Base-by-base conservation (phyloP, 202 grass and related monocot species). In the Panicum hallii region DNA sequence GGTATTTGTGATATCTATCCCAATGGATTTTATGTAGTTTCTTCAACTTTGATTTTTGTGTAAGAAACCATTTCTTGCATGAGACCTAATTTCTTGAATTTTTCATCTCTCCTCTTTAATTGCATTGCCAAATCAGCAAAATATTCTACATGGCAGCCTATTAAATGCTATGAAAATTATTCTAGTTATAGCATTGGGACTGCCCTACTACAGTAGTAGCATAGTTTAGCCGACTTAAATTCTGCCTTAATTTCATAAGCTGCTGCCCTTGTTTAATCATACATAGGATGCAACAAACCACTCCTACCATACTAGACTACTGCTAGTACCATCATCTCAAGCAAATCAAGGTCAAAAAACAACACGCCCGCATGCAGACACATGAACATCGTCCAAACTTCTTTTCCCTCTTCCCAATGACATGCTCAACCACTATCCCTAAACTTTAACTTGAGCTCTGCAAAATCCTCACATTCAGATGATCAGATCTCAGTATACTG, bases 281-380 rank as follows among this genome's bases (percentile, higher is more conserved):
- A 28, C 14, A 50, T 48, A 83, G 20, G 11, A 53, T 23, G 46
- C 46, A 67, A 48, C 50, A 49, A 72, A 79, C 26, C 47, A 19
- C n/a, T 11, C 40, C 75, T 79, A 10, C 23, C 40, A 16, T 17
- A 38, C 1, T 22, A 45, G 17, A 47, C 3, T 10, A 64, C 17
- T 36, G 22, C 13, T 5, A 11, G 45, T 8, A 49, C 45, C 28
- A 83, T 75, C 60, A 75, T 84, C 38, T 55, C 66, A 66, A 69
- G 56, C 66, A 57, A 82, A 89, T 63, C 83, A 82, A 85, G 54
- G 77, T 77, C 17, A 81, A 76, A 63, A 55, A 54, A 63, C 77
- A 12, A 53, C 61, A 57, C 16, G 63, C 72, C 68, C 47, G 77
- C 53, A 46, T 62, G 63, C 82, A 45, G 14, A 44, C 22, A 30